A percentile compares a stretch with the other conserved stretches of the same genome.
Evolutionary conservation across 2,329 filamentous ascomycete species (phyloP).

Genomic region (Colletotrichum caudatum): DNA sequence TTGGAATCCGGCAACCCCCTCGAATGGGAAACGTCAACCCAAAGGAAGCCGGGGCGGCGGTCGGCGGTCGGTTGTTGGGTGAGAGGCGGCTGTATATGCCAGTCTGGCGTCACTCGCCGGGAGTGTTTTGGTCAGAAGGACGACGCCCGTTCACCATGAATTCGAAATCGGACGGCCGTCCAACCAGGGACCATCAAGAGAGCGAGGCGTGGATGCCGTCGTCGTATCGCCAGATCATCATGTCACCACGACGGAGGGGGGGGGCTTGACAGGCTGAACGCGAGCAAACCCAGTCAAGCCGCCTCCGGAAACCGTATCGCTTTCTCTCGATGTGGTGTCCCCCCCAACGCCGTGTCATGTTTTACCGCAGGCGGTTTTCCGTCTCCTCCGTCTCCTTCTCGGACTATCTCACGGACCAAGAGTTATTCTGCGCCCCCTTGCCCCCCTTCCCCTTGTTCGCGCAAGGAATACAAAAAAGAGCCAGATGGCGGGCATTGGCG

Average conservation of each 20-base stretch:
- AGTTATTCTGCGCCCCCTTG: not conserved
- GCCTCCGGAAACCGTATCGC: not conserved
- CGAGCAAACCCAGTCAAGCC: constrained; percentile 3
- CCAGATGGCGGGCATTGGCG: not conserved
- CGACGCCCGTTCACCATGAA: not conserved
- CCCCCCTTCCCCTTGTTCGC: not conserved
- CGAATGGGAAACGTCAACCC: not conserved
- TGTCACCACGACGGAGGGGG: not conserved
- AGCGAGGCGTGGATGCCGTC: not conserved
- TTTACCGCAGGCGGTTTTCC: not conserved
- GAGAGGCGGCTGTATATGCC: not conserved
- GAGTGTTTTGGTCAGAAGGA: not conserved
- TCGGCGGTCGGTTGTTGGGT: not conserved
- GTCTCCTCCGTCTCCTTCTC: not conserved
- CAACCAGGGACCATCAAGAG: not conserved
- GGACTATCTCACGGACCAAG: not conserved
- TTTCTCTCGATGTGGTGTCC: not conserved
- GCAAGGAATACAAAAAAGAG: not conserved
- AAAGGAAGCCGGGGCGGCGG: too few relatives aligned
- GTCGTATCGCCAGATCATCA: not conserved
- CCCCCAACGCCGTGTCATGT: not conserved
- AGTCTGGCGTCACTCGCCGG: not conserved
- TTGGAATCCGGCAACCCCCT: constrained; percentile 21
- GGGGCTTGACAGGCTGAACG: constrained; percentile 7
- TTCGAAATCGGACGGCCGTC: not conserved